Base-by-base conservation (phyloP, 2,329 filamentous ascomycete genomes). In the Anisogramma anomala region DNA sequence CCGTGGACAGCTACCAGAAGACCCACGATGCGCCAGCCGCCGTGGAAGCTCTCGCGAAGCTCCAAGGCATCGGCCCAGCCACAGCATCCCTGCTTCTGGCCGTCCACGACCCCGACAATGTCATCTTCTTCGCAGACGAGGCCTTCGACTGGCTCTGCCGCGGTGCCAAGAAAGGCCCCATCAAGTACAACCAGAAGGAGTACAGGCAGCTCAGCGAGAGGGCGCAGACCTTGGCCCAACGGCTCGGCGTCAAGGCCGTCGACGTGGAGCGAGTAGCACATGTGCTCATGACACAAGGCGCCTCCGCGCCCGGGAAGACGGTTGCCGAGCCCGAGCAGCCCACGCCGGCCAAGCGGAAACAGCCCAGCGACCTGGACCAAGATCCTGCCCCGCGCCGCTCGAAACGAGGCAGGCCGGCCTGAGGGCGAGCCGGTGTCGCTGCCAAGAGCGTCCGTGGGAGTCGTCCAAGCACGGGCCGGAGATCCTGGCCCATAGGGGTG, bases 81-180 rank as follows among this genome's bases (percentile, higher is more conserved):
- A 89, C 84, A 1, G 84, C 82, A 0, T 84, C 82, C 1, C 70
- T 91, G 23, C 61, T 89, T 1, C 68, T 91, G 3, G 72, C 79
- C 4, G 73, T 82, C 4, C 71, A 77, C 48, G 69, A 77, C 45
- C 70, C 79, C 0, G 58, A 65, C 0, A 59, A 62, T 10, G 67
- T 79, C 36, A 71, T 83, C 2, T 89, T 89, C 66, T 89, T 89
- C 60, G 82, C 79, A 2, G 85, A 93, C 53, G 84, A 91, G 59
- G 69, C 79, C 3, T 89, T 79, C 54, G 71, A 78, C 49, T 89
- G 82, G 82, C 60, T 82, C 5, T 74, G 74, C 52, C 74, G 71
- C 54, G 57, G 59, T n/a, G 67, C 68, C 0, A 60, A 63, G 30
- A 68, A 63, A 40, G 59, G 53, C 0, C 59, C 64, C 18, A 78